Conservation (phyloP, 805 yeast species). For the Wickerhamiella occidentalis region DNA sequence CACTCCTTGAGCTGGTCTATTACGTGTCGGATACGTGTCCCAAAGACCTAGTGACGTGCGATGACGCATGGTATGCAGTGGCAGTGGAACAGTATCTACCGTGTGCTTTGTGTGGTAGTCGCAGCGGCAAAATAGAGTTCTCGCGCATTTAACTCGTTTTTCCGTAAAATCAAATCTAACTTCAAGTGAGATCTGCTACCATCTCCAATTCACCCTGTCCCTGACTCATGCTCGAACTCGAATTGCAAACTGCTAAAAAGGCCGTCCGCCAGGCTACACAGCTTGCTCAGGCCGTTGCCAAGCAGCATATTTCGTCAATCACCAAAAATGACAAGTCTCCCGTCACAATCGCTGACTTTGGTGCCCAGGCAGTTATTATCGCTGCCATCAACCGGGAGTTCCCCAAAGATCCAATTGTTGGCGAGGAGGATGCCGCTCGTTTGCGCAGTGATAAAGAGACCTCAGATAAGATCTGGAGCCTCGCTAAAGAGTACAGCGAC, state of each 20-base stretch:
- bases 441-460: constrained; percentile 43
- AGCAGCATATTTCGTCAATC: constrained; percentile 27
- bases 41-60: not conserved
- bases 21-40: constrained; percentile 3
- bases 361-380: constrained; percentile 87
- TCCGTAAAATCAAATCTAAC: too few relatives aligned
- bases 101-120: too few relatives aligned
- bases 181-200: too few relatives aligned
- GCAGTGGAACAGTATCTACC: too few relatives aligned
- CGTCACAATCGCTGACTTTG: constrained; percentile 89
- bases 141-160: too few relatives aligned
- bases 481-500: constrained; percentile 43
- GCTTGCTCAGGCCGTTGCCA: constrained; percentile 50
- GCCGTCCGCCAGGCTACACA: constrained; percentile 84
- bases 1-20: not conserved
- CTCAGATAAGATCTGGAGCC: constrained; percentile 43
- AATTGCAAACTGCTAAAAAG: constrained; percentile 66
- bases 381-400: constrained; percentile 68
- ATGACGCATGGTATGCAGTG: not conserved
- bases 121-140: too few relatives aligned
- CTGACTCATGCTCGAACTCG: constrained; percentile 26
- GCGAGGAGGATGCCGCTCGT: constrained; percentile 79
- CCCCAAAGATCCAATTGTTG: constrained; percentile 78
- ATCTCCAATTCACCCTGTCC: not conserved
- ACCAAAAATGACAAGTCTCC: constrained; percentile 86